Evolutionary conservation across 768 basidiomycete species (phyloP).

Genomic region (Leccinum truebloodii): DNA sequence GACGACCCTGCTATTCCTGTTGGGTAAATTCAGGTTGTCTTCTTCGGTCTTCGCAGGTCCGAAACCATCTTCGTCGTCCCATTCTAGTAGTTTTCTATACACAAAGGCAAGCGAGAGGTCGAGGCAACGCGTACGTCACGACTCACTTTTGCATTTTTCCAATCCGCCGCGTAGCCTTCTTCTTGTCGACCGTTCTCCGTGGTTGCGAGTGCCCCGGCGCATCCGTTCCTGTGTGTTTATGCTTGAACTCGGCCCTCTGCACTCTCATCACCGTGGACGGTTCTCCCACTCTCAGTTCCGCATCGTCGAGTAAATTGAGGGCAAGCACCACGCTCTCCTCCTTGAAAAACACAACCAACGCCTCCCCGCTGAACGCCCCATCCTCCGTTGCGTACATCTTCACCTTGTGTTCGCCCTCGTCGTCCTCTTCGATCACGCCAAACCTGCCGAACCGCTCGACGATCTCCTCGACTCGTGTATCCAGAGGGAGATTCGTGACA

Average conservation of each 20-base stretch:
- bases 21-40: slow-evolving; percentile 45
- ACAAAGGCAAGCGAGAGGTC: background rate
- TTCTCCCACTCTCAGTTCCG: slow-evolving; percentile 84
- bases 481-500: slow-evolving; percentile 78
- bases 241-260: slow-evolving; percentile 72
- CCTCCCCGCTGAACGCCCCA: slow-evolving; percentile 91
- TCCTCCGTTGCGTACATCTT: slow-evolving; percentile 93
- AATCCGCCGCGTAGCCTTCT: slow-evolving; percentile 70
- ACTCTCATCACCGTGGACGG: slow-evolving; percentile 72
- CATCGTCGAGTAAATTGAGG: slow-evolving; percentile 84
- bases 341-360: slow-evolving; percentile 95
- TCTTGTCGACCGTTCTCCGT: slow-evolving; percentile 72
- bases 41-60: slow-evolving; percentile 66
- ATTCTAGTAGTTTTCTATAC: slow-evolving; percentile 84
- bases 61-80: slow-evolving; percentile 94
- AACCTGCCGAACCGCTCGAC: slow-evolving; percentile 87
- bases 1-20: slow-evolving; percentile 75
- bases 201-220: slow-evolving; percentile 46
- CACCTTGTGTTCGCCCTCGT: slow-evolving; percentile 88
- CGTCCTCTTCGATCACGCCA: slow-evolving; percentile 91
- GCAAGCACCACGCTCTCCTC: slow-evolving; percentile 92
- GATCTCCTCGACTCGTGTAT: slow-evolving; percentile 74
- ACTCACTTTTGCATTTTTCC: slow-evolving; percentile 85
- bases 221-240: slow-evolving; percentile 54
- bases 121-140: background rate